Conservation (phyloP, 768 basidiomycete species). For the Phylloporus rhodoxanthus region DNA sequence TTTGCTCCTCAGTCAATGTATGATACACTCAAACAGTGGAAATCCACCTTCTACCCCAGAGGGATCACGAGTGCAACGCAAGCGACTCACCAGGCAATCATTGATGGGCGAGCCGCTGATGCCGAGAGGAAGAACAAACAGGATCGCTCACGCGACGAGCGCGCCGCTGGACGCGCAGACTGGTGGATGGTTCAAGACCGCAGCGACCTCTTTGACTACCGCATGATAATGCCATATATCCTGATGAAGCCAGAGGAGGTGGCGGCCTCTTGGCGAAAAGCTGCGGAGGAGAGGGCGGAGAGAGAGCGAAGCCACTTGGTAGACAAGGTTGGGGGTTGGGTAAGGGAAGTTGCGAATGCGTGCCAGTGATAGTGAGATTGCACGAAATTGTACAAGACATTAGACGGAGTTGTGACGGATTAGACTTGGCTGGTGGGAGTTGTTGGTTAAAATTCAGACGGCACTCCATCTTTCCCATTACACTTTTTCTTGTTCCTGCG, state of each 20-base stretch:
- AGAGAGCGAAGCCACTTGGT: neutral
- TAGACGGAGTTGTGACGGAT: too few relatives aligned
- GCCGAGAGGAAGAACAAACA: neutral
- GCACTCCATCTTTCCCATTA: conserved; percentile 4
- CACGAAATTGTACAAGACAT: too few relatives aligned
- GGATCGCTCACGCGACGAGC: too few relatives aligned
- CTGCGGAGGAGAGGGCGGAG: neutral
- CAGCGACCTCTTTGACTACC: neutral
- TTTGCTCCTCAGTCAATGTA: neutral
- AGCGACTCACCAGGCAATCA: neutral
- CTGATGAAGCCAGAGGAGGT: neutral
- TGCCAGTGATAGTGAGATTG: neutral
- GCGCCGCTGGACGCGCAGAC: neutral
- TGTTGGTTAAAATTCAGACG: conserved; percentile 35
- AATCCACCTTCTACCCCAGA: neutral
- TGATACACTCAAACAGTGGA: neutral
- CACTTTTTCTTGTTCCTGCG: conserved; percentile 25
- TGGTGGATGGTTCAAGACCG: too few relatives aligned
- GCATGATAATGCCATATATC: neutral
- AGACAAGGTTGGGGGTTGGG: neutral
- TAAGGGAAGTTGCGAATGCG: neutral
- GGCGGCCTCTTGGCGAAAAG: neutral
- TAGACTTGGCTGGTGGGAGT: neutral
- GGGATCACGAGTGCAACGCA: neutral
- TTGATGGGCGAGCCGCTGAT: neutral